Conservation (phyloP, 345 rosid genomes). For the Sisymbrium altissimum region DNA sequence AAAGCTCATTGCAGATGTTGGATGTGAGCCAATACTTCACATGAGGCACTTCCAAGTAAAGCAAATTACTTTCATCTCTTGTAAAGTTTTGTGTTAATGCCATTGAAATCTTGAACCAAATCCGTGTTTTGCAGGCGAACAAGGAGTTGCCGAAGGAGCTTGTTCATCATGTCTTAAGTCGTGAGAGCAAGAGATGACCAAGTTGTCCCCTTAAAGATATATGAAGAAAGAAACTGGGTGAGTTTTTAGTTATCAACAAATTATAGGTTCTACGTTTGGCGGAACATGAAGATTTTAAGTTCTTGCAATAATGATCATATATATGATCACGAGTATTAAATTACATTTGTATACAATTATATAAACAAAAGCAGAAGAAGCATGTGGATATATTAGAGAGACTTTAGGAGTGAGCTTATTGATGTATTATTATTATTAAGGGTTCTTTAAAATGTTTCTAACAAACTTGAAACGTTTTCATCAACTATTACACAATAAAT, state of each 20-base stretch:
- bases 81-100: neutral
- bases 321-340: slow-evolving; percentile 4
- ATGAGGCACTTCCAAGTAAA: slow-evolving; percentile 96
- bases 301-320: slow-evolving; percentile 18
- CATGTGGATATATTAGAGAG: slow-evolving; percentile 4
- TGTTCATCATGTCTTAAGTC: slow-evolving; percentile 48
- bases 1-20: slow-evolving; percentile 91
- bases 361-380: slow-evolving; percentile 12
- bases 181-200: slow-evolving; percentile 10
- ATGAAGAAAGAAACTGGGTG: slow-evolving; percentile 5
- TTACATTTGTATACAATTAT: slow-evolving; percentile 5
- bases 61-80: neutral
- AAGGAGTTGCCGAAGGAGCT: slow-evolving; percentile 70
- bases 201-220: neutral
- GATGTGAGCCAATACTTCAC: slow-evolving; percentile 94
- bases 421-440: neutral
- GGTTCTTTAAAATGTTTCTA: neutral
- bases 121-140: slow-evolving; percentile 48
- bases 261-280: slow-evolving; percentile 10
- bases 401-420: slow-evolving; percentile 2
- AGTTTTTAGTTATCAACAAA: slow-evolving; percentile 5
- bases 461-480: neutral
- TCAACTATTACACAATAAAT: neutral
- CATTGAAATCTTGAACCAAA: neutral
- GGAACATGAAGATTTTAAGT: neutral